Base-by-base conservation (phyloP, 176 grass and related monocot genomes). In the Urochloa ruziziensis region DNA sequence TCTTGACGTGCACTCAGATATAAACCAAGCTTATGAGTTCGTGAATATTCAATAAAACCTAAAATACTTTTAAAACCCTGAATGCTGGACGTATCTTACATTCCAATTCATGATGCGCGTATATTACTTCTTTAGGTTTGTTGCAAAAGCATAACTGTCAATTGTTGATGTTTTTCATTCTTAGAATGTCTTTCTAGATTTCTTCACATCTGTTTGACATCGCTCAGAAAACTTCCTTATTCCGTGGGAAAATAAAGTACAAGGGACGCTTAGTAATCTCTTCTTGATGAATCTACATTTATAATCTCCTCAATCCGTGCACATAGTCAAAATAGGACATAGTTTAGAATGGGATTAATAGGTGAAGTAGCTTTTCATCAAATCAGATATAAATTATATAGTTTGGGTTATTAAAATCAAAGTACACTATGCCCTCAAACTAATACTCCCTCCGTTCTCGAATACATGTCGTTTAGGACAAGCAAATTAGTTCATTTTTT, bases 371-470 rank as follows among this genome's bases (percentile, higher is more conserved):
- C 12, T 44, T 70, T 46, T 67, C 4, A n/a, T 51, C 60, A 84
- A 66, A 21, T 64, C 62, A 64, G 13, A 27, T 73, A 74, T 1
- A 14, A 73, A 62, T 29, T 21, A 13, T 15, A 13, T 33, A 52
- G 19, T 62, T 52, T 33, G 37, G 42, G 27, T 58, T 67, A 68
- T 25, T 24, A 32, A 77, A 18, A 76, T 60, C 35, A 75, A 68
- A 28, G 62, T 68, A 52, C 73, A 85, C 59, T 85, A 69, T 46
- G 62, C 48, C 15, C 67, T 43, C 33, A 59, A 54, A 85, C 83
- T 57, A 54, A 56, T 57, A 68, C 32, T 77, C 36, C 37, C n/a
- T n/a, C n/a, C n/a, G n/a, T n/a, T n/a, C n/a, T n/a, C n/a, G n/a
- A n/a, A n/a, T n/a, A n/a, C n/a, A n/a, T n/a, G n/a, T n/a, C n/a